phyloP scores from a whole-genome alignment of 108 stramenopile genomes.

The Pinguiococcus pyrenoidosus region DNA sequence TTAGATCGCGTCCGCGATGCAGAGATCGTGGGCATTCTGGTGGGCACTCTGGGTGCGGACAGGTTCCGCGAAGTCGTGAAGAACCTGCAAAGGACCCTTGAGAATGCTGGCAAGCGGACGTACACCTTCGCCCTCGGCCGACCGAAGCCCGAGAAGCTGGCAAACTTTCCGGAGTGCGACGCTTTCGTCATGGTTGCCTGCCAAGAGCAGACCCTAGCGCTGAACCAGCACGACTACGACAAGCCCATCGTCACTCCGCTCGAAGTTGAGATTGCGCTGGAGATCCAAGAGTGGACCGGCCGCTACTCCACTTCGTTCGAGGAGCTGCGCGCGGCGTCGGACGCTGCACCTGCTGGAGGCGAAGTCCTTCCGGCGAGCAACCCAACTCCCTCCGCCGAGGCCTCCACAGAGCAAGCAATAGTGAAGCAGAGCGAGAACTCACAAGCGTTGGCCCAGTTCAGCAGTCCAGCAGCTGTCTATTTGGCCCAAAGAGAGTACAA shows the following conservation, averaged over 20 bases:
- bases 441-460: no score
- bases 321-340: no score
- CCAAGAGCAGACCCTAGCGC: conserved; percentile 58
- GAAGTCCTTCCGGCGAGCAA: no score
- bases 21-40: conserved; percentile 69
- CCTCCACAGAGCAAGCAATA: no score
- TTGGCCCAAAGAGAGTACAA: no score
- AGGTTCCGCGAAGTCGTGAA: conserved; percentile 54
- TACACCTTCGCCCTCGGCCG: conserved; percentile 87
- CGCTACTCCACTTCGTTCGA: conserved; percentile 53
- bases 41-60: conserved; percentile 61
- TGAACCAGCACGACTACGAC: conserved; percentile 49
- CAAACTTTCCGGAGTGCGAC: conserved; percentile 89
- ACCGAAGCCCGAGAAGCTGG: conserved; percentile 73
- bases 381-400: no score
- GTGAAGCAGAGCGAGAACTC: no score
- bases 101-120: conserved; percentile 53
- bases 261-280: conserved; percentile 80
- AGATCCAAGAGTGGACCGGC: conserved; percentile 66
- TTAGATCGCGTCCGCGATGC: conserved; percentile 69
- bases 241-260: conserved; percentile 74
- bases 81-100: conserved; percentile 43
- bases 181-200: conserved; percentile 81
- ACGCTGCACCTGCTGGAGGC: no score
- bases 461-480: no score